Evolutionary conservation across 2,329 filamentous ascomycete species (phyloP).

Genomic region (Myriosclerotinia duriaeana): DNA sequence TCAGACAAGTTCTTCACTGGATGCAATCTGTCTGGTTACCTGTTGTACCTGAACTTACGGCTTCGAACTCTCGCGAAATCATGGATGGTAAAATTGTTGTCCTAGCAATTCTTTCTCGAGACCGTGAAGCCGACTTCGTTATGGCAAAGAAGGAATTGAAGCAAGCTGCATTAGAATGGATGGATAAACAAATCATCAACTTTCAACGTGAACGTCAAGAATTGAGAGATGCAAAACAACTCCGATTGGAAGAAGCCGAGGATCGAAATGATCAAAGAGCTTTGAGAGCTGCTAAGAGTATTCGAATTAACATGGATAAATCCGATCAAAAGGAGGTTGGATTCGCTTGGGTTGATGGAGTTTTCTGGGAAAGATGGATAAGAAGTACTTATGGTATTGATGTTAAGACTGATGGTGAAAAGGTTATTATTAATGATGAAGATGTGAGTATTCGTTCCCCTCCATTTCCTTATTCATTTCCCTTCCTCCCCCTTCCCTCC

Average conservation of each 20-base stretch:
- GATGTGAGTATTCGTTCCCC: slow-evolving; percentile 63
- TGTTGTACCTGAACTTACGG: slow-evolving; percentile 89
- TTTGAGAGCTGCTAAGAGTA: slow-evolving; percentile 81
- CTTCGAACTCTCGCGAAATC: slow-evolving; percentile 86
- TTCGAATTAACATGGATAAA: slow-evolving; percentile 86
- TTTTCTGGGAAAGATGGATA: slow-evolving; percentile 98
- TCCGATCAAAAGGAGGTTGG: slow-evolving; percentile 83
- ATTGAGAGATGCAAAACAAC: slow-evolving; percentile 87
- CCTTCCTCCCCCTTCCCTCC: background rate
- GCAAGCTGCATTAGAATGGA: slow-evolving; percentile 94
- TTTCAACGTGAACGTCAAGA: slow-evolving; percentile 94
- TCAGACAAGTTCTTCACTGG: slow-evolving; percentile 77
- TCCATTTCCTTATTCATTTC: background rate
- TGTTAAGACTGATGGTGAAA: slow-evolving; percentile 76
- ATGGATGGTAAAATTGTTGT: slow-evolving; percentile 97
- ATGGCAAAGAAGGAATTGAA: slow-evolving; percentile 86
- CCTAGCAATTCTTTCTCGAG: slow-evolving; percentile 79
- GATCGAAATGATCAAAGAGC: slow-evolving; percentile 89
- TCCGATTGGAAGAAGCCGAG: slow-evolving; percentile 93
- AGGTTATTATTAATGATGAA: slow-evolving; percentile 95
- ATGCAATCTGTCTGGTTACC: slow-evolving; percentile 97
- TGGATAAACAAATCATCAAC: slow-evolving; percentile 88
- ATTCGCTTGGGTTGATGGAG: slow-evolving; percentile 96
- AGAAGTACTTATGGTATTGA: slow-evolving; percentile 92
- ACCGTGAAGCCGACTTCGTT: slow-evolving; percentile 75